Conservation (phyloP, 2,329 filamentous ascomycete genomes). For the Pestalotiopsis sp. region DNA sequence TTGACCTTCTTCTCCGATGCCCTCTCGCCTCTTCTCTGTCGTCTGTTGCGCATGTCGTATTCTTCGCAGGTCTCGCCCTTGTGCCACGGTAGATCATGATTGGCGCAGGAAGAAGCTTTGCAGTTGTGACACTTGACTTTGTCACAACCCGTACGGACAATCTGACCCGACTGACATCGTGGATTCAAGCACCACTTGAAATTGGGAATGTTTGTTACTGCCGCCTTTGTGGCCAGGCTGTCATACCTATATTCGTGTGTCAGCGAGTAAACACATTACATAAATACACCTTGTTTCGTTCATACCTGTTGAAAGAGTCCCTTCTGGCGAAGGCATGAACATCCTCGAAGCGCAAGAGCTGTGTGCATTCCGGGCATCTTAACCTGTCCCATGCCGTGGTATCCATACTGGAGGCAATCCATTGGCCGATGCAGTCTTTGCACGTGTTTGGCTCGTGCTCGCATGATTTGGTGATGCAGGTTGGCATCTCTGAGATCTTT, state of each 20-base stretch:
- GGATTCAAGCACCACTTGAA: conserved; percentile 40
- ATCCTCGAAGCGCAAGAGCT: conserved; percentile 28
- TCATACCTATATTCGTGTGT: conserved; percentile 28
- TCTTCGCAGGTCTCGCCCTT: conserved; percentile 35
- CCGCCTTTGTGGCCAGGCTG: conserved; percentile 30
- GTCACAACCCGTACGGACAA: conserved; percentile 30
- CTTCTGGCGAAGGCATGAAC: conserved; percentile 27
- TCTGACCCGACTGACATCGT: conserved; percentile 36
- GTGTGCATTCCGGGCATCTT: conserved; percentile 35
- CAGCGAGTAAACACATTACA: no score
- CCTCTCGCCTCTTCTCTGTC: conserved; percentile 28
- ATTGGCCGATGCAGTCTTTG: conserved; percentile 32
- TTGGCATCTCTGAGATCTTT: conserved; percentile 32
- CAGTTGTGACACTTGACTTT: conserved; percentile 34
- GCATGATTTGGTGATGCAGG: conserved; percentile 28
- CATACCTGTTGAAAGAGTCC: conserved; percentile 26
- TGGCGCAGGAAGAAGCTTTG: conserved; percentile 30
- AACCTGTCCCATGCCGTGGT: conserved; percentile 31
- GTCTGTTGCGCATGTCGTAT: conserved; percentile 33
- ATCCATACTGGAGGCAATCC: conserved; percentile 33
- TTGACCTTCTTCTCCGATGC: conserved; percentile 34
- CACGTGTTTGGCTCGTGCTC: conserved; percentile 29
- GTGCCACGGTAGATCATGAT: conserved; percentile 38
- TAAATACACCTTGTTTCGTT: neutral
- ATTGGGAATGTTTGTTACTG: conserved; percentile 27